Percentiles rank a stretch among this genome's conserved stretches.
Conservation (phyloP, 169 alveolate species). For the Toxoplasma gondii region DNA sequence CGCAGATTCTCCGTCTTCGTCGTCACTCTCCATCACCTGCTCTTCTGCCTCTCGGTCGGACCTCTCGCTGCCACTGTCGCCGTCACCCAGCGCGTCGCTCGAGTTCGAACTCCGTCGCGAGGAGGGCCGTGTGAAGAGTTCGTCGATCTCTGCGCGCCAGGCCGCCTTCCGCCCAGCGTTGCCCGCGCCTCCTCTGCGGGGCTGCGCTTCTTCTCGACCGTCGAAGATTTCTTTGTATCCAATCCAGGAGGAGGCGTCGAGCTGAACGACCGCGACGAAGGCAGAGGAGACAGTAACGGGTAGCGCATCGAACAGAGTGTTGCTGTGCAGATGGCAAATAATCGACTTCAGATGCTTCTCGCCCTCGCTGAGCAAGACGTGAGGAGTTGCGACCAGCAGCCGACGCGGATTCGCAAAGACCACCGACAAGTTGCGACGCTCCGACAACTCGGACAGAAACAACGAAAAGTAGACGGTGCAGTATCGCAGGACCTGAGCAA, state of each 20-base stretch:
- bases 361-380: not conserved
- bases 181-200: not conserved
- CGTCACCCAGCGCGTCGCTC: not conserved
- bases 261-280: slow-evolving; percentile 39
- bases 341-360: not conserved
- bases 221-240: slow-evolving; percentile 25
- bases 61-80: not conserved
- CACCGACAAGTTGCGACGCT: not conserved
- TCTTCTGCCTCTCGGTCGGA: not conserved
- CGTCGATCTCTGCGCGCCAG: not conserved
- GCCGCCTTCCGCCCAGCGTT: not conserved
- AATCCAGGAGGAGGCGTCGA: slow-evolving; percentile 25
- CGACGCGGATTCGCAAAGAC: slow-evolving; percentile 39
- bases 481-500: slow-evolving; percentile 21
- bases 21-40: not conserved
- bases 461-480: not conserved
- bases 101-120: too few species aligned
- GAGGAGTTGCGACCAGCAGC: slow-evolving; percentile 1
- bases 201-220: not conserved
- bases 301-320: slow-evolving; percentile 25
- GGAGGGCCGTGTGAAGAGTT: not conserved
- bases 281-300: not conserved
- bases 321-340: not conserved
- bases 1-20: not conserved
- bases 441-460: slow-evolving; percentile 36